Evolutionary conservation across 805 yeast species (phyloP), one percentile per base, ranked within the genome.

Genomic region (Spencermartinsiella europaea): DNA sequence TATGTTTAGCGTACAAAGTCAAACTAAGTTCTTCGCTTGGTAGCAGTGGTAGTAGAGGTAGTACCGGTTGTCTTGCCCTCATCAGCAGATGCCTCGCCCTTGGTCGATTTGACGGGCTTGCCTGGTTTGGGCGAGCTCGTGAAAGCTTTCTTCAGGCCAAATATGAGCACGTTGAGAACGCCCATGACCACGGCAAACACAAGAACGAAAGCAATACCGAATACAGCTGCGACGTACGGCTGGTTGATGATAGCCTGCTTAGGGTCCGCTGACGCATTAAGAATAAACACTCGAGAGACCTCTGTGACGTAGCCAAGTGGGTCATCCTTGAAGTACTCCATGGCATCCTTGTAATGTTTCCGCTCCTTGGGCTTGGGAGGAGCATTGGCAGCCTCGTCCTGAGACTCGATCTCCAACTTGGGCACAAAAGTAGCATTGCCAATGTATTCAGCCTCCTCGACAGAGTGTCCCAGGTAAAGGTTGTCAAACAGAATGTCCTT

Each of bases 381-480:
- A 22, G 57, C 56, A 19, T 52, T 54, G 16, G 55, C 52, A 40
- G 46, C 44, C 47, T 62, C 60, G 27, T 54, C 58, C 38, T 37
- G 50, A 22, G 28, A 17, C 56, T 70, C 74, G 41, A 62, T 50
- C 34, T 51, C 56, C 45, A 48, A 51, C 62, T 70, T 70, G 42
- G 66, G 69, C 28, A 65, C 55, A 64, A 77, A 89, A 0, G 96
- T 88, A 5, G 68, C 64, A 61, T 90, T 89, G 27, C 96, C 97
- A 53, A 89, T 71, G 7, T 60, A 47, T 69, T 90, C 96, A 10
- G 96, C 96, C 60, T 89, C 96, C 34, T 68, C 71, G n/a, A 89
- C 69, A 1, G 85, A 79, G 61, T 86, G 90, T 25, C 96, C 96
- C 50, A 89, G 64, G 63, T 89, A 90, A 50, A 89, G 78, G 67